Conservation (phyloP, 495 filamentous ascomycete species). For the Lepraria neglecta region DNA sequence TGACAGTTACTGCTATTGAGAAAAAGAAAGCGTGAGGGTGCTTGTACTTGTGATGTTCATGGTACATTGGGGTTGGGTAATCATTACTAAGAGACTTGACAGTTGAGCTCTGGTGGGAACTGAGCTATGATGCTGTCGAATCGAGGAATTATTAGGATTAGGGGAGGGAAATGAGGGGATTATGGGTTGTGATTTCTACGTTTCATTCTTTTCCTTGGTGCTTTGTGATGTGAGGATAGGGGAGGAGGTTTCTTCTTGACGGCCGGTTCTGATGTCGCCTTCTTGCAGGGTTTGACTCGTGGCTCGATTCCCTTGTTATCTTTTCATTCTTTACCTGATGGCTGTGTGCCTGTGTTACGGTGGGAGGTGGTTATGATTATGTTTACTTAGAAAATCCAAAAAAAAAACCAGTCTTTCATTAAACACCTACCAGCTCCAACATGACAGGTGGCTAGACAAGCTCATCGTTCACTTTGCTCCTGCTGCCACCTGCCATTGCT, state of each 20-base stretch:
- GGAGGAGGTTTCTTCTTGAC: slow-evolving; percentile 25
- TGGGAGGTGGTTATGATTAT: not conserved
- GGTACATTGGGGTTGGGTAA: slow-evolving; percentile 28
- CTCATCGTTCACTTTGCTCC: too few relatives aligned
- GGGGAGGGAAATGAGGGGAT: slow-evolving; percentile 36
- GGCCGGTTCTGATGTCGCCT: slow-evolving; percentile 54
- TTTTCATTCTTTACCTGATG: not conserved
- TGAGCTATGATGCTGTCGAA: slow-evolving; percentile 19
- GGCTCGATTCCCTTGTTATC: slow-evolving; percentile 30
- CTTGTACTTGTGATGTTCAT: slow-evolving; percentile 12
- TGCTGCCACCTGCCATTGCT: too few relatives aligned
- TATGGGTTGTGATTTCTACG: slow-evolving; percentile 21
- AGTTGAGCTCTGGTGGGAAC: slow-evolving; percentile 17
- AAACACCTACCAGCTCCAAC: too few relatives aligned
- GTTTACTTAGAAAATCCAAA: too few relatives aligned
- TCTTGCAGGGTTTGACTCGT: slow-evolving; percentile 47
- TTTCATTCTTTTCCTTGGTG: slow-evolving; percentile 21
- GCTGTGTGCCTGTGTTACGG: not conserved
- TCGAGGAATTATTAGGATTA: slow-evolving; percentile 26
- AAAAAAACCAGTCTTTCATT: too few relatives aligned
- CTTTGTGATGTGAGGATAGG: slow-evolving; percentile 18
- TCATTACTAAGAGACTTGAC: slow-evolving; percentile 21
- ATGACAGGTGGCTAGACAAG: too few relatives aligned
- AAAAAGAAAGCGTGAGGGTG: slow-evolving; percentile 25
- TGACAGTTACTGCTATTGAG: slow-evolving; percentile 26